These are phyloP conservation scores for Penicillium cataractarum DNA, from an alignment of 495 filamentous ascomycete species.

Conservation along the genomic window DNA sequence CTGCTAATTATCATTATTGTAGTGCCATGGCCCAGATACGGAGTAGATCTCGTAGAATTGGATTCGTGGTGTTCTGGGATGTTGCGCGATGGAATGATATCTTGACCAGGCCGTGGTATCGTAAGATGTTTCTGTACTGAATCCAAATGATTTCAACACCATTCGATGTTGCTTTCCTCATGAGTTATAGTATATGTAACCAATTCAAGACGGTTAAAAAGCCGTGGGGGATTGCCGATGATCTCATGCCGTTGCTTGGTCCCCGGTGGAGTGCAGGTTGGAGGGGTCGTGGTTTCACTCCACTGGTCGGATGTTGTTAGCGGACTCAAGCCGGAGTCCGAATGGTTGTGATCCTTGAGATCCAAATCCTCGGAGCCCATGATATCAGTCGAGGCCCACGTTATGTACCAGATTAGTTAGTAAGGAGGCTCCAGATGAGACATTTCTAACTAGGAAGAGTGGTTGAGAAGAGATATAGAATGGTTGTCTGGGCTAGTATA, in stretches of 20 bases:
- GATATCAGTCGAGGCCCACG: background rate
- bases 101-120: background rate
- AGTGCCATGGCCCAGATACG: background rate
- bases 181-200: background rate
- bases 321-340: constrained; percentile 2
- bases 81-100: background rate
- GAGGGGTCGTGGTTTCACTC: background rate
- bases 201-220: background rate
- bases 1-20: background rate
- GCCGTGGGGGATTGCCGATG: constrained; percentile 6
- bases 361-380: background rate
- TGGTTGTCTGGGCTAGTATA: background rate
- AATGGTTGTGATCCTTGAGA: constrained; percentile 3
- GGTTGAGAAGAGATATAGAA: background rate
- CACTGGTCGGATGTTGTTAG: background rate
- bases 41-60: constrained; percentile 5
- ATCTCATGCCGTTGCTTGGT: constrained; percentile 5
- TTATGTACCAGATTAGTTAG: background rate
- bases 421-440: background rate
- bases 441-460: background rate
- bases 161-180: background rate
- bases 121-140: background rate
- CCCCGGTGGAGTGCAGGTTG: constrained; percentile 10
- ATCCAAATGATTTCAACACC: background rate
- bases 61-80: background rate